A percentile compares a stretch with the other conserved stretches of the same genome.
phyloP scores from a whole-genome alignment of 768 basidiomycete species.

The Auriscalpium microsporum region DNA sequence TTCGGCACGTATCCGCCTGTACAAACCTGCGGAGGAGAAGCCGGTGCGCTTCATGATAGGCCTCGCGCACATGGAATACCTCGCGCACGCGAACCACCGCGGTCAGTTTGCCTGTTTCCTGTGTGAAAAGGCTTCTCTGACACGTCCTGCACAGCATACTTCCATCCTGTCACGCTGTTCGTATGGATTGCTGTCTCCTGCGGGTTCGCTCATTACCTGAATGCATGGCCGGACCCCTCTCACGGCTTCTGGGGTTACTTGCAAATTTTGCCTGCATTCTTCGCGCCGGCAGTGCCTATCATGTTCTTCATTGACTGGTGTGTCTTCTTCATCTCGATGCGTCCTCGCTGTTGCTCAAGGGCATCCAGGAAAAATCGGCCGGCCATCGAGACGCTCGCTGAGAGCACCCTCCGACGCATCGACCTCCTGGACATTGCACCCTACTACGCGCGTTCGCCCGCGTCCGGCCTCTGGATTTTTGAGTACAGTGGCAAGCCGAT shows the following conservation, averaged over 20 bases:
- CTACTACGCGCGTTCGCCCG: conserved; percentile 53
- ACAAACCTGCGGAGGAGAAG: conserved; percentile 44
- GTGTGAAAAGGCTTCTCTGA: neutral
- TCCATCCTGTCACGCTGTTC: conserved; percentile 49
- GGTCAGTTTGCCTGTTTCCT: conserved; percentile 28
- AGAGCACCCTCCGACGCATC: conserved; percentile 41
- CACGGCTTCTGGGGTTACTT: conserved; percentile 44
- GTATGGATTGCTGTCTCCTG: conserved; percentile 55
- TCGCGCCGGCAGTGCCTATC: conserved; percentile 50
- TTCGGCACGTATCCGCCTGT: conserved; percentile 45
- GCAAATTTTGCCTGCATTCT: conserved; percentile 57
- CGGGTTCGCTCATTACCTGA: conserved; percentile 48
- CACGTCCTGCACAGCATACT: conserved; percentile 33
- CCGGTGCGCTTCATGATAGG: conserved; percentile 55
- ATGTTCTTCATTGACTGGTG: conserved; percentile 69
- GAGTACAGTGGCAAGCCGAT: conserved; percentile 51
- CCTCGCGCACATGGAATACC: conserved; percentile 55
- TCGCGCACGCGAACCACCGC: conserved; percentile 58
- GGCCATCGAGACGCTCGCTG: conserved; percentile 47
- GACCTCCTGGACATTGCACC: conserved; percentile 46
- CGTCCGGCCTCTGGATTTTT: conserved; percentile 65
- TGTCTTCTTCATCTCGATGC: conserved; percentile 14
- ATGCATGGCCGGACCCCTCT: conserved; percentile 56
- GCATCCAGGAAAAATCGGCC: conserved; percentile 58
- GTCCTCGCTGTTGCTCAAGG: neutral